Conservation (phyloP, 2,329 filamentous ascomycete species). For the Fusarium longipes region DNA sequence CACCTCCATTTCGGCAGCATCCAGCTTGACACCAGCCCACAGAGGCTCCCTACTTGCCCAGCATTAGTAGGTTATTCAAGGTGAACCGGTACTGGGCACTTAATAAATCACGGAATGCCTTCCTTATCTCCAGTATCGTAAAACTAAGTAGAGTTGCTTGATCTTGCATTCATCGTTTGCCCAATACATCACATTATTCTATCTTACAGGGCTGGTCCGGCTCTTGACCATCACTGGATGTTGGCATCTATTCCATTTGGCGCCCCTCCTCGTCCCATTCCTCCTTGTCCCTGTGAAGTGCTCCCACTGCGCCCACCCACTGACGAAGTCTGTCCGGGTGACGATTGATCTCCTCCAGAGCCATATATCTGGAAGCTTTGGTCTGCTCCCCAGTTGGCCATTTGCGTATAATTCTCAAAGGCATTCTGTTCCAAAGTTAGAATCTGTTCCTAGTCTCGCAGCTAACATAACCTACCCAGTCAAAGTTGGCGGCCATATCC, state of each 20-base stretch:
- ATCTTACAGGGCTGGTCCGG: constrained; percentile 24
- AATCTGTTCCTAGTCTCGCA: background rate
- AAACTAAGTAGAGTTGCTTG: constrained; percentile 23
- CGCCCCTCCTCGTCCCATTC: background rate
- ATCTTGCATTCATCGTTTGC: constrained; percentile 23
- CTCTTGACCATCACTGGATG: constrained; percentile 35
- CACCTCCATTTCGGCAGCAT: too few relatives aligned
- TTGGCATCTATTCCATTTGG: constrained; percentile 26
- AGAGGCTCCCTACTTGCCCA: too few relatives aligned
- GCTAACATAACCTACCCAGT: constrained; percentile 62
- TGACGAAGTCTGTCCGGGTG: constrained; percentile 45
- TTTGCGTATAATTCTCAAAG: constrained; percentile 68
- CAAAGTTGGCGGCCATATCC: constrained; percentile 64
- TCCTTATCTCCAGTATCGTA: background rate
- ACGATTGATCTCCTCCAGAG: constrained; percentile 44
- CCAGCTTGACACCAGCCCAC: too few relatives aligned
- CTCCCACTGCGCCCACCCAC: constrained; percentile 39
- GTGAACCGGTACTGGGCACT: too few relatives aligned
- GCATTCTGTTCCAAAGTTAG: constrained; percentile 58
- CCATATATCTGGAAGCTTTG: constrained; percentile 65
- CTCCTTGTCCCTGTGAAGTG: constrained; percentile 22
- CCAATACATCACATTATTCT: constrained; percentile 23
- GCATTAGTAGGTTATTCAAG: too few relatives aligned
- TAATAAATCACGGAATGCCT: background rate
- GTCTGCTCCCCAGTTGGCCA: constrained; percentile 63